These are phyloP conservation scores for Cephaloascus albidus DNA, from an alignment of 805 yeast genomes.

Conservation along the genomic window DNA sequence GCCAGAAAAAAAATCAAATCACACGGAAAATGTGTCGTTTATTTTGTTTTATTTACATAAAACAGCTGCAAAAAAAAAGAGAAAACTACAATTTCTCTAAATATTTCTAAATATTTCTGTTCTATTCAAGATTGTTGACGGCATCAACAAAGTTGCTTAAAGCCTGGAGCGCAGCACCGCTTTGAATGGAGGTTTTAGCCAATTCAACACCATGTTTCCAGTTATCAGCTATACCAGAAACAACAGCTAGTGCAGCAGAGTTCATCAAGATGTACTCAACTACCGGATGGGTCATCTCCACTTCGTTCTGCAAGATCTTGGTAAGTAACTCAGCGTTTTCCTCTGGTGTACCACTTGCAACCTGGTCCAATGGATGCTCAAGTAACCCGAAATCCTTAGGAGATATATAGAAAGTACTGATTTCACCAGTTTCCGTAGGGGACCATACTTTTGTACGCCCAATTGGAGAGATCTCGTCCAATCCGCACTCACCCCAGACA, in stretches of 20 bases:
- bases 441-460: constrained; percentile 83
- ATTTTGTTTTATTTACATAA: too few relatives aligned
- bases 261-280: constrained; percentile 88
- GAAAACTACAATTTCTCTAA: not conserved
- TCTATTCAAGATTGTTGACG: constrained; percentile 8
- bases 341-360: constrained; percentile 77
- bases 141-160: constrained; percentile 44
- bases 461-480: constrained; percentile 90
- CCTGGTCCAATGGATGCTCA: constrained; percentile 58
- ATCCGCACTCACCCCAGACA: constrained; percentile 87
- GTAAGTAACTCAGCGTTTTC: constrained; percentile 64
- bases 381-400: constrained; percentile 80
- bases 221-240: constrained; percentile 53
- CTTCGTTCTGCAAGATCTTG: constrained; percentile 23
- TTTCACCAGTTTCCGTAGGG: constrained; percentile 28
- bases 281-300: constrained; percentile 51
- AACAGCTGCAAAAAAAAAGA: not conserved
- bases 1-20: too few relatives aligned
- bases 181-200: constrained; percentile 59
- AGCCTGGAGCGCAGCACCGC: constrained; percentile 59
- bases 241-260: constrained; percentile 78
- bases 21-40: too few relatives aligned
- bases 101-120: not conserved
- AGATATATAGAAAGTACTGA: constrained; percentile 33
- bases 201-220: constrained; percentile 74